phyloP scores from a whole-genome alignment of 2,329 filamentous ascomycete species.

The Alternaria tenuissima region DNA sequence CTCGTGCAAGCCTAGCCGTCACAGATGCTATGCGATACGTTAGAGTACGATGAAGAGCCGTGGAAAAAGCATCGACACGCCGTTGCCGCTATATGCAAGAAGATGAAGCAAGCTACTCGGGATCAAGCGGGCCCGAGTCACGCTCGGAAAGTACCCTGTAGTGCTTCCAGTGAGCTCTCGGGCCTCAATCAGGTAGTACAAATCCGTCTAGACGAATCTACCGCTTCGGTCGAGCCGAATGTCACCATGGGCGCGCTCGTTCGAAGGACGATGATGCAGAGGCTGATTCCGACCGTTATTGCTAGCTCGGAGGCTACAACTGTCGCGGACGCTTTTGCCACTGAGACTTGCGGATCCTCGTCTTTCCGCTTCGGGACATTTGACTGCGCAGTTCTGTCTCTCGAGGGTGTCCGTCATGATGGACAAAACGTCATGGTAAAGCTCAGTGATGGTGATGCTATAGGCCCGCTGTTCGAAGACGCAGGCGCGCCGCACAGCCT shows the following conservation, averaged over 20 bases:
- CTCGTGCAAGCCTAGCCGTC: neutral
- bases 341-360: conserved; percentile 1
- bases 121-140: neutral
- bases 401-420: neutral
- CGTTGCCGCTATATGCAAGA: neutral
- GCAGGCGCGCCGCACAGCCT: neutral
- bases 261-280: neutral
- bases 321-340: conserved; percentile 3
- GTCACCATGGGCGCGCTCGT: neutral
- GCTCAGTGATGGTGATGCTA: neutral
- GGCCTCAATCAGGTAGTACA: neutral
- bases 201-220: neutral
- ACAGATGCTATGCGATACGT: neutral
- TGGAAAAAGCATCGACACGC: neutral
- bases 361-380: neutral
- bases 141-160: neutral
- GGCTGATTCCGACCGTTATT: conserved; percentile 3
- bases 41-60: neutral
- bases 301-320: neutral
- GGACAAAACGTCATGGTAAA: neutral
- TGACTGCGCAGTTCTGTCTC: conserved; percentile 5
- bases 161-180: neutral
- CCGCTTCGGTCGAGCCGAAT: conserved; percentile 1
- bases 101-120: neutral
- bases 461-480: too few relatives aligned